Percentiles rank a stretch among this genome's conserved stretches.
These are phyloP conservation scores for Suhomyces pyralidae DNA, from an alignment of 805 yeast genomes.

Conservation along the genomic window DNA sequence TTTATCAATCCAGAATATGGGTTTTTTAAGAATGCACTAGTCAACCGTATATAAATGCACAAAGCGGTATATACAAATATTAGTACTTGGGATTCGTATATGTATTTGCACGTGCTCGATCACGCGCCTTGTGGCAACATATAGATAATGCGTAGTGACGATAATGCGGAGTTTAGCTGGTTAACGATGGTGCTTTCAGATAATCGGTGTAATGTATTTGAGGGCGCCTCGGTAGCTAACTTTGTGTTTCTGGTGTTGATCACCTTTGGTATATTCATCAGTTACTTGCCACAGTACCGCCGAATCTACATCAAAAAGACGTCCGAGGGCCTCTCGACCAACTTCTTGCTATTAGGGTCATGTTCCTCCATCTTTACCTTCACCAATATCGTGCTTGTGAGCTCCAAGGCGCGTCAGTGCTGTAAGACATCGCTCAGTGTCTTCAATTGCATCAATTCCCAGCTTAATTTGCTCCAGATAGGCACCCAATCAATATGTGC, in stretches of 20 bases:
- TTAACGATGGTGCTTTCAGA: background rate
- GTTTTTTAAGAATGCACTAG: too few species aligned
- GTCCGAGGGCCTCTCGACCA: conserved; percentile 77
- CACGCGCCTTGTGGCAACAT: background rate
- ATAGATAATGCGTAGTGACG: background rate
- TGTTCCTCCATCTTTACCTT: conserved; percentile 66
- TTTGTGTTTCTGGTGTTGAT: conserved; percentile 51
- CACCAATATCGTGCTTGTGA: conserved; percentile 61
- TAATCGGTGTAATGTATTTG: conserved; percentile 38
- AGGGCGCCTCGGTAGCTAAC: conserved; percentile 49
- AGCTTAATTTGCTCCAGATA: conserved; percentile 64
- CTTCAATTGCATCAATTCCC: conserved; percentile 65
- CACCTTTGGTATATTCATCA: conserved; percentile 63
- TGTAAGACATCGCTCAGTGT: conserved; percentile 43
- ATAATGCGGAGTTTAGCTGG: too few species aligned
- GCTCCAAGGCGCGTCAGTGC: conserved; percentile 61
- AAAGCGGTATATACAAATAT: too few species aligned
- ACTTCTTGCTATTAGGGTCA: conserved; percentile 67
- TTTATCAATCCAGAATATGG: too few species aligned
- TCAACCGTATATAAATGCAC: too few species aligned
- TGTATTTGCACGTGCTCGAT: background rate
- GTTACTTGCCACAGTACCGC: conserved; percentile 74
- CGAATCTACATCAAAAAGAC: conserved; percentile 56
- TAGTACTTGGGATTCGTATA: too few species aligned
- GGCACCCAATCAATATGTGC: conserved; percentile 62